phyloP scores from a whole-genome alignment of 2,329 filamentous ascomycete species.

The Dendrostoma leiphaemia region DNA sequence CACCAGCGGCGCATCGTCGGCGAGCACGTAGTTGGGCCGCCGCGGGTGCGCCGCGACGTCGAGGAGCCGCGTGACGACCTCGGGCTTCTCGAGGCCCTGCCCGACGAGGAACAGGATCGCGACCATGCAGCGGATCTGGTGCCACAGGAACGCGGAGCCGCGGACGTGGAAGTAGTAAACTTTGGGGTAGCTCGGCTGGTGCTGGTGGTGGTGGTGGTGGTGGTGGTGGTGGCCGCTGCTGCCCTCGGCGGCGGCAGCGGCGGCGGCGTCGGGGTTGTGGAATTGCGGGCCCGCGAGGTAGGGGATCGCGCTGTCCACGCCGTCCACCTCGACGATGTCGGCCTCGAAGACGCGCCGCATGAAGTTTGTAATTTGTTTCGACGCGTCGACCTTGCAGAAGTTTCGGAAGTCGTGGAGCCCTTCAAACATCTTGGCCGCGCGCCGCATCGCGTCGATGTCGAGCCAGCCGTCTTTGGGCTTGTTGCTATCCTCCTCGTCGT shows the following conservation, averaged over 20 bases:
- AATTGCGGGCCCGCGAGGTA: conserved; percentile 52
- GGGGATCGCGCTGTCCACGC: conserved; percentile 50
- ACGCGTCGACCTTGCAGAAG: conserved; percentile 89
- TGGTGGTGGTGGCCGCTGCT: background rate
- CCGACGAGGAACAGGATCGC: conserved; percentile 87
- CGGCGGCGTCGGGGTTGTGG: conserved; percentile 28
- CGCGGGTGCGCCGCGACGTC: conserved; percentile 69
- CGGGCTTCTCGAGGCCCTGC: conserved; percentile 78
- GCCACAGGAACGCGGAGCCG: conserved; percentile 94
- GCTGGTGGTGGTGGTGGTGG: background rate
- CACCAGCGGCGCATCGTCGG: conserved; percentile 83
- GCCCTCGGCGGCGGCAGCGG: conserved; percentile 15
- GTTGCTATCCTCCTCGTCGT: background rate
- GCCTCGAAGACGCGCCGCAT: conserved; percentile 75
- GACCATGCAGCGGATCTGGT: conserved; percentile 96
- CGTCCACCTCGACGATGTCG: conserved; percentile 69
- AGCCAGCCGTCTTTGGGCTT: conserved; percentile 69
- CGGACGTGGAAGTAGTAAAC: conserved; percentile 87
- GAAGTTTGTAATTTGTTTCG: conserved; percentile 87
- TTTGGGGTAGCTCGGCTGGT: conserved; percentile 45
- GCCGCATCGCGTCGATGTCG: conserved; percentile 81
- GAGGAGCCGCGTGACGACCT: conserved; percentile 70
- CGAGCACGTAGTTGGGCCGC: conserved; percentile 88
- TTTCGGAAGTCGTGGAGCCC: conserved; percentile 94
- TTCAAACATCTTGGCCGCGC: conserved; percentile 75